Evolutionary conservation across 257 asterid species (phyloP).

Genomic region (Craterostigma plantagineum): DNA sequence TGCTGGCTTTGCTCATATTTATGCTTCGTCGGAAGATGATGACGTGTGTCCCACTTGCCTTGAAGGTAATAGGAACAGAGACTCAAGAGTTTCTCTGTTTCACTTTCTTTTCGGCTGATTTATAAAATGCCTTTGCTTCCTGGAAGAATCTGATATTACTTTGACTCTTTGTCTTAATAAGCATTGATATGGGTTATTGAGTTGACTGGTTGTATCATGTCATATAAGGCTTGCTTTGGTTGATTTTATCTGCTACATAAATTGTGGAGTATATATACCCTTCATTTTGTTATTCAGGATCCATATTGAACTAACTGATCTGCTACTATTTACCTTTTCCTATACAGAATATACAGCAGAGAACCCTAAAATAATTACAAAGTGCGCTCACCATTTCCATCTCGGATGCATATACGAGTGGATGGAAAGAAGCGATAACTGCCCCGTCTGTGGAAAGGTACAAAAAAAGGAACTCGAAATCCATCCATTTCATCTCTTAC

Average conservation of each 20-base stretch:
- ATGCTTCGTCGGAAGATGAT: slow-evolving; percentile 64
- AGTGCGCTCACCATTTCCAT: slow-evolving; percentile 85
- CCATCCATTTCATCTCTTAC: not conserved
- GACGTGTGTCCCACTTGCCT: slow-evolving; percentile 97
- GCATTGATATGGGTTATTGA: too few relatives aligned
- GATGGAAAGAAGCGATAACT: slow-evolving; percentile 95
- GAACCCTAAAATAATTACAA: slow-evolving; percentile 70
- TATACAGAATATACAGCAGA: slow-evolving; percentile 63
- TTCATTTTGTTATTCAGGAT: not conserved
- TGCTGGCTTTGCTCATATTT: slow-evolving; percentile 45
- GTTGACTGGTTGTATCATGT: too few relatives aligned
- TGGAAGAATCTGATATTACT: too few relatives aligned
- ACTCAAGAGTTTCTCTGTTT: too few relatives aligned
- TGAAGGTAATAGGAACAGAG: slow-evolving; percentile 37
- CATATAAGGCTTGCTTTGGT: too few relatives aligned
- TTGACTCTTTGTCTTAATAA: too few relatives aligned
- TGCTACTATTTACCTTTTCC: not conserved
- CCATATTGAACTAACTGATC: not conserved
- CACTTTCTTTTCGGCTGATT: too few relatives aligned
- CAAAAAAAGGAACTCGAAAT: too few relatives aligned
- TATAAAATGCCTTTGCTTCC: too few relatives aligned
- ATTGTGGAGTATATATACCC: not conserved
- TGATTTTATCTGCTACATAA: too few relatives aligned
- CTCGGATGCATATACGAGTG: slow-evolving; percentile 97
- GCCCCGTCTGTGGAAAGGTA: slow-evolving; percentile 95